A percentile compares a stretch with the other conserved stretches of the same genome.
Evolutionary conservation across 179 eudicot genomes (phyloP).

Genomic region (Silene vulgaris): DNA sequence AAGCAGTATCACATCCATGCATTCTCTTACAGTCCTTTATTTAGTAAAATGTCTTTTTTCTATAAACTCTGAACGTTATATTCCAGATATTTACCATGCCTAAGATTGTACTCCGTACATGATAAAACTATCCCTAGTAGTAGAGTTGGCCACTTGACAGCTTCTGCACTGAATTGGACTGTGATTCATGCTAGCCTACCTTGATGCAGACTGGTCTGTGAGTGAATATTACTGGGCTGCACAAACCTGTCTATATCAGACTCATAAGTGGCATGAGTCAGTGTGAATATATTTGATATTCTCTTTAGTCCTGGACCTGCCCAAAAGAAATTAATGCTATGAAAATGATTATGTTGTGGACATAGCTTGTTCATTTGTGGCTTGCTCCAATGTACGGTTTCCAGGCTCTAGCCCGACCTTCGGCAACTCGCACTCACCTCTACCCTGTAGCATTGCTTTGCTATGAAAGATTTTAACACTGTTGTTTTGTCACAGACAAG

Average conservation of each 20-base stretch:
- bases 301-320: background rate
- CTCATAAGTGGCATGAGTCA: background rate
- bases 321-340: background rate
- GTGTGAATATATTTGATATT: background rate
- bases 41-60: conserved; percentile 3
- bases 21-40: background rate
- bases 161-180: background rate
- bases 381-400: background rate
- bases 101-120: background rate
- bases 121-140: background rate
- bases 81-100: background rate
- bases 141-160: background rate
- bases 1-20: background rate
- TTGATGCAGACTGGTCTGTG: background rate
- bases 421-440: background rate
- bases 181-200: background rate
- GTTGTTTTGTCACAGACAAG: conserved; percentile 52
- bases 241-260: background rate
- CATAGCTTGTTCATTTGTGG: background rate
- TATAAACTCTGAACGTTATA: background rate
- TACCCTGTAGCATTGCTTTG: background rate
- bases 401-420: background rate
- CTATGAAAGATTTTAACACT: conserved; percentile 15
- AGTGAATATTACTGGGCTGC: background rate
- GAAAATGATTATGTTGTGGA: background rate